Evolutionary conservation across 768 basidiomycete species (phyloP), one percentile per base, ranked within the genome.

Genomic region (Amylocystis lapponica): DNA sequence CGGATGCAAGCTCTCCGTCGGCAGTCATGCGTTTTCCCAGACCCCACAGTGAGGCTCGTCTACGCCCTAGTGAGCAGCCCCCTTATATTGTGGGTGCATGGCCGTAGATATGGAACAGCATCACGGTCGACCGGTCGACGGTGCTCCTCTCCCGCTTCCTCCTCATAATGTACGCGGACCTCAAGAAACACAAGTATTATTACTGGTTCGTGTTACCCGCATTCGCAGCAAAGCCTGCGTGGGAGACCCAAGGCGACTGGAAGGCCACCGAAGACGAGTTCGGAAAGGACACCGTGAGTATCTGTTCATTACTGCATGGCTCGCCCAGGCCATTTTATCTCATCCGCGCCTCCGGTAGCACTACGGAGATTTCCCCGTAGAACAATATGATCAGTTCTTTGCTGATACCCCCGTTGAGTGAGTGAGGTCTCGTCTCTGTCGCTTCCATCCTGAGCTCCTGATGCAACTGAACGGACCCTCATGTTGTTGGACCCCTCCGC

Each of bases 171-270:
- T 98, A 83, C 54, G 90, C 96, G 1, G 96, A 99, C 64, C 81
- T 99, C 53, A 99, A 98, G 74, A 97, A 94, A 63, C 97, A 96
- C 71, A 86, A 84, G 52, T 98, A 92, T 60, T 93, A 84, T 57
- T 97, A 97, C 65, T 99, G 95, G 96, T 97, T 97, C 57, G 86
- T 88, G 0, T 96, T 97, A 62, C 95, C 96, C 2, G 91, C 94
- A 0, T 83, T 97, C 51, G 83, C 84, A 0, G 71, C 87, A 17
- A 91, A 89, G 52, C 93, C 96, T 6, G 79, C 85, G 5, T 97
- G 94, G 94, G 83, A 89, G 68, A 82, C 88, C 51, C 67, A 69
- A 26, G 75, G 71, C 10, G 85, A 82, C 0, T 86, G 86, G 79
- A 65, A 58, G 37, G 41, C 51, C 23, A 83, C 78, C 3, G 60